phyloP scores from a whole-genome alignment of 208 protist species.

The Plasmodiophora brassicae region DNA sequence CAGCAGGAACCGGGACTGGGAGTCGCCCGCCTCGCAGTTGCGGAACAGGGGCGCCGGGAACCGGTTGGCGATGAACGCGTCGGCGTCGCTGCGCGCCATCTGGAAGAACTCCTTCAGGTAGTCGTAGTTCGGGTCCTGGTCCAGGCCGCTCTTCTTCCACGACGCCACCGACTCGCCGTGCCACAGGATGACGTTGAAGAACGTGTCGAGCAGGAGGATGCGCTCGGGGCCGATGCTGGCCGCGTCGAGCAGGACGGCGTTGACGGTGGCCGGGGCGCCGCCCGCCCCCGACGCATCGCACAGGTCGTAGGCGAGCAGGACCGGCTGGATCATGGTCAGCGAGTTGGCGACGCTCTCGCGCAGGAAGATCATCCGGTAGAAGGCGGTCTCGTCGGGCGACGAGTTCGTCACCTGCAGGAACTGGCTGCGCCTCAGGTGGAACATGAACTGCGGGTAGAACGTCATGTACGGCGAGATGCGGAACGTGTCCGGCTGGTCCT shows the following conservation, averaged over 20 bases:
- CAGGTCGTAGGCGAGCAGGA: conserved; percentile 88
- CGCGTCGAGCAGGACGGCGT: conserved; percentile 52
- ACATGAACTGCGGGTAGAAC: conserved; percentile 97
- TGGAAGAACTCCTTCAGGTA: conserved; percentile 41
- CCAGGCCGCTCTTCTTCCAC: conserved; percentile 81
- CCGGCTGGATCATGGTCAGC: conserved; percentile 94
- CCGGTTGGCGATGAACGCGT: conserved; percentile 24
- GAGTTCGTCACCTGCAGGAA: conserved; percentile 94
- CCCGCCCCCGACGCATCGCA: conserved; percentile 58
- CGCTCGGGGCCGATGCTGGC: conserved; percentile 68
- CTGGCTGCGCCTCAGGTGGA: conserved; percentile 90
- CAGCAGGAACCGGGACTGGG: conserved; percentile 89
- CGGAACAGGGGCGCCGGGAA: conserved; percentile 42
- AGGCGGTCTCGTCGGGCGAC: conserved; percentile 95
- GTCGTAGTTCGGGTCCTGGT: conserved; percentile 64
- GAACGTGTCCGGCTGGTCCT: conserved; percentile 75
- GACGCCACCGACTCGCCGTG: conserved; percentile 86
- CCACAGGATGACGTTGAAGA: conserved; percentile 96
- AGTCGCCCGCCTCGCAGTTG: conserved; percentile 20
- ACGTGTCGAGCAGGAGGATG: conserved; percentile 96
- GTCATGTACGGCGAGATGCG: conserved; percentile 80
- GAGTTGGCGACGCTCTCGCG: conserved; percentile 84
- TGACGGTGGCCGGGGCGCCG: conserved; percentile 30
- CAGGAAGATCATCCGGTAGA: conserved; percentile 87
- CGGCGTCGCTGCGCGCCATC: conserved; percentile 29